phyloP scores from a whole-genome alignment of 31 red algal genomes.

The Asparagopsis taxiformis region DNA sequence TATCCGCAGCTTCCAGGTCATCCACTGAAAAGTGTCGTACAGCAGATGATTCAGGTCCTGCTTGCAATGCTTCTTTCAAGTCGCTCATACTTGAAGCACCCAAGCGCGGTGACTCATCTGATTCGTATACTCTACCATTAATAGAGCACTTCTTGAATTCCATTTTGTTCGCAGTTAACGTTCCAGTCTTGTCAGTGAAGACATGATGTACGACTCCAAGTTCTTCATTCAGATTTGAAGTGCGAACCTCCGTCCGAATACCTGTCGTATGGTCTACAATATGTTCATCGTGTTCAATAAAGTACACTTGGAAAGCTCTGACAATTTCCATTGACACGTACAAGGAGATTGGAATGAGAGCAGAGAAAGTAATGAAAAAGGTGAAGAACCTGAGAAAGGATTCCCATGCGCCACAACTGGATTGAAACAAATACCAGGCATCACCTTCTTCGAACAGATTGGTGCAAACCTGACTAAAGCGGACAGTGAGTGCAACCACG shows the following conservation, averaged over 20 bases:
- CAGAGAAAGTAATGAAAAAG: constrained; percentile 79
- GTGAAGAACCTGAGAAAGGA: constrained; percentile 74
- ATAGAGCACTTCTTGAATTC: constrained; percentile 70
- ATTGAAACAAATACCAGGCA: constrained; percentile 67
- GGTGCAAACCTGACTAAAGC: constrained; percentile 21
- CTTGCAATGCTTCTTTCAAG: constrained; percentile 38
- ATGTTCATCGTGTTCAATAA: constrained; percentile 58
- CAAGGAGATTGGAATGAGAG: constrained; percentile 83
- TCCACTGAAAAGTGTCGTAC: constrained; percentile 19
- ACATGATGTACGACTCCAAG: constrained; percentile 71
- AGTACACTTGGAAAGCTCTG: constrained; percentile 68
- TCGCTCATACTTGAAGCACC: constrained; percentile 37
- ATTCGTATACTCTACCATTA: constrained; percentile 49
- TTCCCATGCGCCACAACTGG: constrained; percentile 30
- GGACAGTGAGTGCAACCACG: constrained; percentile 64
- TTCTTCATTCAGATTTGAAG: constrained; percentile 87
- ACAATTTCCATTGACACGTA: constrained; percentile 93
- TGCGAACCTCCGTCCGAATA: constrained; percentile 68
- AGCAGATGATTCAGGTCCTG: constrained; percentile 46
- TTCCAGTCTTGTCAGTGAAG: constrained; percentile 88
- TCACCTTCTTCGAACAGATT: constrained; percentile 34
- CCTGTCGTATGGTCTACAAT: constrained; percentile 33
- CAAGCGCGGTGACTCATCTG: constrained; percentile 12
- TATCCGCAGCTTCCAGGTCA: constrained; percentile 25
- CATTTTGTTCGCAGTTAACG: constrained; percentile 86